Base-by-base conservation (phyloP, 1,139 yeast species). In the Wickerhamomyces sp. region DNA sequence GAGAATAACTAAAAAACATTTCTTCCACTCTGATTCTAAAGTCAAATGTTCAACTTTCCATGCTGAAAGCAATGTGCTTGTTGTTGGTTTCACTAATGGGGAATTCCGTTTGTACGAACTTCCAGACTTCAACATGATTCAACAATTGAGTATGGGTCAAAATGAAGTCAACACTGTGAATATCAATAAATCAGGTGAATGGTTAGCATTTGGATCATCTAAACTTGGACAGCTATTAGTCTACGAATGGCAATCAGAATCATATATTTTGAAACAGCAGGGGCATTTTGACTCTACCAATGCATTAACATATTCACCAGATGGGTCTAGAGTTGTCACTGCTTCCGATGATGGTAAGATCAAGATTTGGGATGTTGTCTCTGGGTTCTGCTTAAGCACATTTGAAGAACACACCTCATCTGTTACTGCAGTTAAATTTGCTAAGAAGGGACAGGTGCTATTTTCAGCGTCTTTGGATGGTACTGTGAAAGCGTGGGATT, bases 191-290 rank as follows among this genome's bases (percentile, higher is more conserved):
- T 70, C 92, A 5, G 99, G 98, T 18, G 98, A 92, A 62, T 92
- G 99, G 99, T 68, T 94, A 35, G 96, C 97, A 0, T 87, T 92
- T 63, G 98, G 98, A 5, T 89, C 97, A 0, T 68, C 90, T 16
- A 82, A 81, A 54, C 65, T 87, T 28, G 98, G 98, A n/a, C 99
- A 92, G 63, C 67, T 92, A 40, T 67, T 92, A 44, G 98, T 92
- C 0, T 92, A 95, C 70, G 99, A 92, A 70, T 92, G 99, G 99
- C 97, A 92, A 66, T 86, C 96, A 3, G 98, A 92, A 61, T 87
- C 97, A 0, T 92, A 92, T 59, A 84, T 92, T 34, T 70, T 92
- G 49, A 90, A 92, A 59, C 98, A 92, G 60, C 98, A 94, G 62
- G 97, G 98, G 12, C 98, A 92, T 63, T 92, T 87, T 58, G 98